These are phyloP conservation scores for Hypomyces perniciosus DNA, from an alignment of 2,329 filamentous ascomycete species.

Conservation along the genomic window DNA sequence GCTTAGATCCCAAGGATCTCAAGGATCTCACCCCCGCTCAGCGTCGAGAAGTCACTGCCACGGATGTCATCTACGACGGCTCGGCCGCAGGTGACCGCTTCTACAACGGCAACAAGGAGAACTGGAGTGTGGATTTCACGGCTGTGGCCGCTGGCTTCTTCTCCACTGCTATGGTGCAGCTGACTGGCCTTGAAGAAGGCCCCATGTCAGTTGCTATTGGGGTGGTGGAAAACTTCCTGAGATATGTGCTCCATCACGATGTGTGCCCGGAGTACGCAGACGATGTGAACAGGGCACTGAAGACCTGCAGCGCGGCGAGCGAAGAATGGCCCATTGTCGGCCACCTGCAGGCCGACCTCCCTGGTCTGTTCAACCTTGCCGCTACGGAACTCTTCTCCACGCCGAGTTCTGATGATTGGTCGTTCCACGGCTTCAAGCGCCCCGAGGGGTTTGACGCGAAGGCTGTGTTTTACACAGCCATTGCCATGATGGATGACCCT, in stretches of 20 bases:
- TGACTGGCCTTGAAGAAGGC: conserved; percentile 49
- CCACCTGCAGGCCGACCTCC: conserved; percentile 48
- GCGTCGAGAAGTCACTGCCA: conserved; percentile 58
- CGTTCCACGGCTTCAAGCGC: conserved; percentile 19
- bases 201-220: conserved; percentile 54
- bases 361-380: conserved; percentile 76
- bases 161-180: conserved; percentile 51
- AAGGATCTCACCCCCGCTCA: conserved; percentile 52
- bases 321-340: conserved; percentile 59
- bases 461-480: conserved; percentile 37
- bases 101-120: conserved; percentile 45
- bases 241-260: conserved; percentile 76
- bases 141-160: conserved; percentile 73
- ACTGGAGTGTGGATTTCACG: conserved; percentile 76
- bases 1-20: conserved; percentile 52
- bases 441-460: conserved; percentile 38
- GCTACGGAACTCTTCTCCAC: conserved; percentile 61
- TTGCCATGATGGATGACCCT: conserved; percentile 34
- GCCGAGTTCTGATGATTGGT: conserved; percentile 24
- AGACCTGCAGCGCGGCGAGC: conserved; percentile 60
- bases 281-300: conserved; percentile 60
- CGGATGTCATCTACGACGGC: conserved; percentile 48
- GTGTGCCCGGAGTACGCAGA: conserved; percentile 76
- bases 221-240: conserved; percentile 78
- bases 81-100: conserved; percentile 38